Base-by-base conservation (phyloP, 2,329 filamentous ascomycete species). In the Exophiala mesophila region DNA sequence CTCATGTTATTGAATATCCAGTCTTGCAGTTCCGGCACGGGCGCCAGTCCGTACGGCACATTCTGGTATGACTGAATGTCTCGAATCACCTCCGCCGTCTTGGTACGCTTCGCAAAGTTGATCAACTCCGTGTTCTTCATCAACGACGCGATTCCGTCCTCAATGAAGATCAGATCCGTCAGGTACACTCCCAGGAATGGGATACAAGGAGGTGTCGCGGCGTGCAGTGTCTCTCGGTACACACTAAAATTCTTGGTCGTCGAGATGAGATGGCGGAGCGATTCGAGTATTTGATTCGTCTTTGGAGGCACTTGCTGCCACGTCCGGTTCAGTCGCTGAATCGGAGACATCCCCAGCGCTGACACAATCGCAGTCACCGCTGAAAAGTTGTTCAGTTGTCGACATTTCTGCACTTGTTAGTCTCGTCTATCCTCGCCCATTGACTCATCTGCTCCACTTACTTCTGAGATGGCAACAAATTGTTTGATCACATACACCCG, bases 41-140 rank as follows among this genome's bases (percentile, higher is more conserved):
- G 78, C 60, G 94, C 86, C 39, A 98, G 72, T 5, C 85, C 83
- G 63, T 97, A 98, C n/a, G 88, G 88, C 48, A 94, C 88, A 58
- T 95, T 96, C 64, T 98, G 92, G 63, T 96, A 98, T 63, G 97
- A 90, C 64, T 97, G 92, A 53, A 98, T 97, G 63, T 97, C 90
- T 50, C 89, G 86, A 57, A 98, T 98, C 30, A 98, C 92, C 63
- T 97, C 92, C 15, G 92, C 92, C 10, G 92, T 97, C 75, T 97
- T 98, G 41, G 88, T 86, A 39, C 92, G 84, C 74, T 98, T 98
- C 59, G 89, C 88, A 66, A 98, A 98, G 69, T 98, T 98, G 72
- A 98, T 96, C 55, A 96, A 74, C 59, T 94, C 88, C 5, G 89
- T 92, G 67, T 94, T 94, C 67, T 96, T 97, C 67, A 94, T 88